Evolutionary conservation across 441 rosid species (phyloP).

Genomic region (Gossypium davidsonii): DNA sequence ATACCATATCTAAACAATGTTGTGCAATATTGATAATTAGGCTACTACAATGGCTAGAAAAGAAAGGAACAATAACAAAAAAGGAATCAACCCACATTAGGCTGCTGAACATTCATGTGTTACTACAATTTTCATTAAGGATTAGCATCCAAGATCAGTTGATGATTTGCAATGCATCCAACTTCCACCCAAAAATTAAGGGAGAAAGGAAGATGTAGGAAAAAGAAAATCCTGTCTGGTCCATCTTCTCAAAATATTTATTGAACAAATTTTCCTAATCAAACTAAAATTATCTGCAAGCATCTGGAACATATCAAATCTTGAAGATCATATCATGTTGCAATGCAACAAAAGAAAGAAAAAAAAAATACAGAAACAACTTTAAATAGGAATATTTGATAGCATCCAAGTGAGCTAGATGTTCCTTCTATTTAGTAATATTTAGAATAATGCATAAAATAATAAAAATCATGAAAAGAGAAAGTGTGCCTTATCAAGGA

Average conservation of each 20-base stretch:
- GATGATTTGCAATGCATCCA: neutral
- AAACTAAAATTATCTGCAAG: neutral
- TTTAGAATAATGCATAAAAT: neutral
- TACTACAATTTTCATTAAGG: neutral
- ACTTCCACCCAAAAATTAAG: neutral
- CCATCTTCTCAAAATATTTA: neutral
- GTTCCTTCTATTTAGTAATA: neutral
- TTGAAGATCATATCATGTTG: slow-evolving; percentile 1
- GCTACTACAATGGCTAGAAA: neutral
- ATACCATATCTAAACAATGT: neutral
- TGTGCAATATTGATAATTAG: neutral
- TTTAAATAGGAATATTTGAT: neutral
- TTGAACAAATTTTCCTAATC: neutral
- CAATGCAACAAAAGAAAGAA: neutral
- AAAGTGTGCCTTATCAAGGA: neutral
- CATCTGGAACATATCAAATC: slow-evolving; percentile 5
- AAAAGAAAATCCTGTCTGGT: neutral
- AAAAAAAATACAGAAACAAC: neutral
- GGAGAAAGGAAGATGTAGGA: neutral
- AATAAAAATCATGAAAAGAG: neutral
- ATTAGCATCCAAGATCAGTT: neutral
- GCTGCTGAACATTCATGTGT: neutral
- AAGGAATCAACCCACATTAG: neutral
- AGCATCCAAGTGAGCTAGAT: slow-evolving; percentile 1
- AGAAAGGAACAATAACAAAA: neutral